phyloP scores from a whole-genome alignment of 768 basidiomycete species.

The Dictyophora rubrovolvata region DNA sequence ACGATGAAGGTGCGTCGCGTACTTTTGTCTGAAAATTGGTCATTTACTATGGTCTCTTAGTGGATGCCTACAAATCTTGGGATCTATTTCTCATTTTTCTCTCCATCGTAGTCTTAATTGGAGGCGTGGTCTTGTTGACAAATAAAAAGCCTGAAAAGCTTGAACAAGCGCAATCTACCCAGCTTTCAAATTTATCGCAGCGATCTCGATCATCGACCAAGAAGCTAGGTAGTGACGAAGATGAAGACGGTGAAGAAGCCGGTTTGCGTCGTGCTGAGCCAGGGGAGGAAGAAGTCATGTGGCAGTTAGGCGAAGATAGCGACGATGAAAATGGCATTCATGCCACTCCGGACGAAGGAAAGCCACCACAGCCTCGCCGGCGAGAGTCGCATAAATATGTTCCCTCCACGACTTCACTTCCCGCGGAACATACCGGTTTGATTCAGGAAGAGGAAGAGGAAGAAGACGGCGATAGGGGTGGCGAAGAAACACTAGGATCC shows the following conservation, averaged over 20 bases:
- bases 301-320: slow-evolving; percentile 66
- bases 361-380: neutral
- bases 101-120: slow-evolving; percentile 79
- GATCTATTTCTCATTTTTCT: slow-evolving; percentile 78
- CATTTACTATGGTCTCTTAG: slow-evolving; percentile 17
- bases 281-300: slow-evolving; percentile 37
- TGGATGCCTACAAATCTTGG: slow-evolving; percentile 82
- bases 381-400: slow-evolving; percentile 3
- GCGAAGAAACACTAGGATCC: slow-evolving; percentile 20
- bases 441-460: slow-evolving; percentile 27
- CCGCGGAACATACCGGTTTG: slow-evolving; percentile 35
- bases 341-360: slow-evolving; percentile 18
- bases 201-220: slow-evolving; percentile 18
- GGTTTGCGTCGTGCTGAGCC: slow-evolving; percentile 21
- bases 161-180: slow-evolving; percentile 22
- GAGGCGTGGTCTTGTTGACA: slow-evolving; percentile 87
- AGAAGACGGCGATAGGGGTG: slow-evolving; percentile 15
- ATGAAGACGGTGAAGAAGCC: slow-evolving; percentile 31
- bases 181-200: slow-evolving; percentile 16
- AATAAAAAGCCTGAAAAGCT: slow-evolving; percentile 73
- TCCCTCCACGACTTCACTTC: slow-evolving; percentile 16
- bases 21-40: neutral
- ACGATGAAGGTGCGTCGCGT: neutral
- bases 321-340: slow-evolving; percentile 45
- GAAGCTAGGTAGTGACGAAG: slow-evolving; percentile 9